Evolutionary conservation across 129 eudicot species (phyloP).

Genomic region (Arctium lappa): DNA sequence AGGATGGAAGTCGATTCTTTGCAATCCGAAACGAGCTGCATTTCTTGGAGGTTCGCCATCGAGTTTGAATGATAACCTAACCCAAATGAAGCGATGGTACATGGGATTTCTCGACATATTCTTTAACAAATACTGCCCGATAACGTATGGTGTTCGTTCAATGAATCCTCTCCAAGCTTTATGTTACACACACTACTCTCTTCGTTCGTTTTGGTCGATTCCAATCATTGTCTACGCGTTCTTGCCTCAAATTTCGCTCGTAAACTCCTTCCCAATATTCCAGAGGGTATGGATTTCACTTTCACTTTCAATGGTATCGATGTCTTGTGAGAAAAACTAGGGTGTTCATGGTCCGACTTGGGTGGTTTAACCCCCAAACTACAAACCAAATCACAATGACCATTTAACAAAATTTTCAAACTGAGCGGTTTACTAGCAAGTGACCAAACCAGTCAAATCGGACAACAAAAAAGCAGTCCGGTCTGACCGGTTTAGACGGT

Average conservation of each 20-base stretch:
- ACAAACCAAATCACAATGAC: no score
- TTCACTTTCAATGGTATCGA: neutral
- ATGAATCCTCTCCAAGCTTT: conserved; percentile 42
- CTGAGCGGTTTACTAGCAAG: no score
- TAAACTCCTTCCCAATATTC: conserved; percentile 26
- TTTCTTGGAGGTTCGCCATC: conserved; percentile 52
- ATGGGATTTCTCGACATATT: conserved; percentile 43
- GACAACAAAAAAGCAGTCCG: no score
- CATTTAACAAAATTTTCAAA: no score
- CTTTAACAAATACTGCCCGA: conserved; percentile 32
- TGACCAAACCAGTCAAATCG: no score
- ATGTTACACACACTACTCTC: conserved; percentile 37
- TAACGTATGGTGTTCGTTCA: conserved; percentile 24
- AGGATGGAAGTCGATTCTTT: conserved; percentile 47
- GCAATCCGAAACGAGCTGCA: conserved; percentile 47
- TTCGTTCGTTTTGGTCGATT: conserved; percentile 43
- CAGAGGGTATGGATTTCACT: conserved; percentile 27
- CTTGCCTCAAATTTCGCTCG: conserved; percentile 46
- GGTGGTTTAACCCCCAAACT: no score
- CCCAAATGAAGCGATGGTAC: conserved; percentile 59
- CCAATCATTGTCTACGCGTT: conserved; percentile 45
- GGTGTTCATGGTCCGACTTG: no score
- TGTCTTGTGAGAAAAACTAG: no score
- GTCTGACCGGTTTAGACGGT: no score
- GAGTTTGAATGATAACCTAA: conserved; percentile 32